Percentiles rank a stretch among this genome's conserved stretches.
Conservation (phyloP, 1,284 basidiomycete species). For the Cutaneotrichosporon arboriforme region DNA sequence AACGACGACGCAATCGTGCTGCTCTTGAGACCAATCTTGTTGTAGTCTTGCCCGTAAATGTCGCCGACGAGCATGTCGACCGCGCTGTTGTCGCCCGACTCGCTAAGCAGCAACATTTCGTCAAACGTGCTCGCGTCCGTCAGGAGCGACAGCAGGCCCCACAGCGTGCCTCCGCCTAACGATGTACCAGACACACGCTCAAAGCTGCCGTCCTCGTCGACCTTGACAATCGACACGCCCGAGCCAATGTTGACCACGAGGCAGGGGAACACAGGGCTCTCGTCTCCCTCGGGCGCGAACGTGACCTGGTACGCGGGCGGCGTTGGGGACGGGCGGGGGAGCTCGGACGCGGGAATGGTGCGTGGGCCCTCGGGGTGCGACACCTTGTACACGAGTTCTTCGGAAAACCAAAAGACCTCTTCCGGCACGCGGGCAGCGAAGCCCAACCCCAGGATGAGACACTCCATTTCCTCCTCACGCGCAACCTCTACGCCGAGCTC, state of each 20-base stretch:
- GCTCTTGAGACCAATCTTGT: constrained; percentile 89
- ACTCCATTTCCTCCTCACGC: constrained; percentile 98
- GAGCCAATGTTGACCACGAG: constrained; percentile 76
- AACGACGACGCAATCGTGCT: constrained; percentile 97
- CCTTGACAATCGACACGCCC: constrained; percentile 2
- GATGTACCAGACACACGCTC: constrained; percentile 97
- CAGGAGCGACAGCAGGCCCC: constrained; percentile 89
- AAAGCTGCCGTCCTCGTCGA: constrained; percentile 84
- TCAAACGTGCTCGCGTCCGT: constrained; percentile 89
- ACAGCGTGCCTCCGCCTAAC: constrained; percentile 97
- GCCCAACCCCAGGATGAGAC: constrained; percentile 91
- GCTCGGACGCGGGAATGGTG: constrained; percentile 41
- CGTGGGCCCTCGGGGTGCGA: constrained; percentile 55
- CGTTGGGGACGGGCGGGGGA: constrained; percentile 85
- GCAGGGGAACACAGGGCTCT: constrained; percentile 84
- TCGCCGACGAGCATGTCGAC: constrained; percentile 99
- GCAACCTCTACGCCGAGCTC: constrained; percentile 78
- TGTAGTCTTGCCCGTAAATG: constrained; percentile 94
- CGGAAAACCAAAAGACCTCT: constrained; percentile 98
- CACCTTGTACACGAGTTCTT: constrained; percentile 84
- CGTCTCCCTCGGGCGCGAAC: constrained; percentile 58
- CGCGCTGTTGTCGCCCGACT: constrained; percentile 83
- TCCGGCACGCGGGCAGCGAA: constrained; percentile 94
- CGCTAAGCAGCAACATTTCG: constrained; percentile 96
- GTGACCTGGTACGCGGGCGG: constrained; percentile 85